Base-by-base conservation (phyloP, 495 filamentous ascomycete genomes). In the Penicillium chermesinum region DNA sequence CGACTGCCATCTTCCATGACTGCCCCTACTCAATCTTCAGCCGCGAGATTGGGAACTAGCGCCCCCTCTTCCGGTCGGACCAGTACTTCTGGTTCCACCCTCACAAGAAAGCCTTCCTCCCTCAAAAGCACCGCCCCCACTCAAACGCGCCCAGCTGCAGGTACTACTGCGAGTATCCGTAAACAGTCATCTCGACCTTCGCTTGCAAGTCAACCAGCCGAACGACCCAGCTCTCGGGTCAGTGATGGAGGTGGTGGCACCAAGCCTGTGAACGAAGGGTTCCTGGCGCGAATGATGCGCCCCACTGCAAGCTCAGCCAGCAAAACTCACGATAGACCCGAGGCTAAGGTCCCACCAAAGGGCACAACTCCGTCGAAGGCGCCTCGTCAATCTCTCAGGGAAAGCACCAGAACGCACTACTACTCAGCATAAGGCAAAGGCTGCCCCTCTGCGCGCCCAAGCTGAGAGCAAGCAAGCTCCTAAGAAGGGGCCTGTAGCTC, bases 281-380 rank as follows among this genome's bases (percentile, higher is more conserved):
- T 96, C 67, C 74, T 96, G 13, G 88, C 87, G 7, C 75, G 90
- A 47, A 95, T 96, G 90, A 95, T 89, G 88, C 81, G 89, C 9
- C 90, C 89, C 3, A 96, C 90, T 7, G 80, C 86, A 17, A 80
- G 81, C 47, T 90, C 85, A 22, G 79, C 87, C 5, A 85, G 77
- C 60, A 95, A 91, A 67, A 77, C 81, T 0, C 76, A 85, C 14
- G 88, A 90, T 2, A 91, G 88, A 64, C 59, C 74, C 1, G 76
- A 80, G n/a, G 46, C 55, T 15, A 75, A 67, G 55, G 65, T 61
- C 39, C 66, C 65, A 15, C 62, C 66, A 13, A 73, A 57, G 49
- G 22, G 55, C 7, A 33, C 55, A 10, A 41, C 60, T 39, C 41
- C 57, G 13, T 38, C 57, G 7, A 72, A 65, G 52, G 44, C 48